Conservation (phyloP, 768 basidiomycete species). For the Leccinum subgranulosum region DNA sequence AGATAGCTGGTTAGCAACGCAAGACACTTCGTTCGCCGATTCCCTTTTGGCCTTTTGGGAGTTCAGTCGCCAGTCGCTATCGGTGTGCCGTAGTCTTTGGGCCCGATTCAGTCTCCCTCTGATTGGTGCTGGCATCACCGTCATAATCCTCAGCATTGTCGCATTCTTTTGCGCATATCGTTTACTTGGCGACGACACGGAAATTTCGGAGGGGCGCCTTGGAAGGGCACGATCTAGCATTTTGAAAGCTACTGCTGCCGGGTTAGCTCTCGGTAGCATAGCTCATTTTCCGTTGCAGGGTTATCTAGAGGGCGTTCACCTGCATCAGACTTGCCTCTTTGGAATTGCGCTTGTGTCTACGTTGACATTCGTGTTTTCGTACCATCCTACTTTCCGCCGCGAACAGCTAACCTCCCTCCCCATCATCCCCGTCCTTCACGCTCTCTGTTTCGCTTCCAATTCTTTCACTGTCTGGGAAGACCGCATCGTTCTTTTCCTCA, state of each 20-base stretch:
- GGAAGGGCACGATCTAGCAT: constrained; percentile 29
- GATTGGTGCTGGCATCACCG: constrained; percentile 68
- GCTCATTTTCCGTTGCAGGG: constrained; percentile 30
- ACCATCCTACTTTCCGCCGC: constrained; percentile 33
- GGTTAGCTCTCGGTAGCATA: constrained; percentile 38
- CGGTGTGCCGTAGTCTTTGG: constrained; percentile 83
- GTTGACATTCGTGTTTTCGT: constrained; percentile 41
- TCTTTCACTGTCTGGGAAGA: constrained; percentile 99
- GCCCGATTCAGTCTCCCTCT: constrained; percentile 85
- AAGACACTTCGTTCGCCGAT: constrained; percentile 21
- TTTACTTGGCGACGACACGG: constrained; percentile 39
- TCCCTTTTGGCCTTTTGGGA: constrained; percentile 15
- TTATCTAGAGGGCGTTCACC: constrained; percentile 45
- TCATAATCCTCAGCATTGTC: constrained; percentile 55
- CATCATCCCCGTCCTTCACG: constrained; percentile 63
- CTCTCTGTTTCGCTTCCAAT: constrained; percentile 82
- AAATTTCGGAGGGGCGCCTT: constrained; percentile 44
- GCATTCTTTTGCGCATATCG: constrained; percentile 56
- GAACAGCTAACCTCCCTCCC: constrained; percentile 32
- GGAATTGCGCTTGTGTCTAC: constrained; percentile 45
- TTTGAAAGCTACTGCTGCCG: constrained; percentile 32
- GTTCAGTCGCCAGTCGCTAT: constrained; percentile 36
- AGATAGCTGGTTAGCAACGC: constrained; percentile 40
- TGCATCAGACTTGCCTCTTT: constrained; percentile 52
- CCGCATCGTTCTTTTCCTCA: constrained; percentile 70